Percentiles rank a stretch among this genome's conserved stretches.
These are phyloP conservation scores for Talaromyces rugulosus DNA, from an alignment of 2,329 filamentous ascomycete species.

Conservation along the genomic window DNA sequence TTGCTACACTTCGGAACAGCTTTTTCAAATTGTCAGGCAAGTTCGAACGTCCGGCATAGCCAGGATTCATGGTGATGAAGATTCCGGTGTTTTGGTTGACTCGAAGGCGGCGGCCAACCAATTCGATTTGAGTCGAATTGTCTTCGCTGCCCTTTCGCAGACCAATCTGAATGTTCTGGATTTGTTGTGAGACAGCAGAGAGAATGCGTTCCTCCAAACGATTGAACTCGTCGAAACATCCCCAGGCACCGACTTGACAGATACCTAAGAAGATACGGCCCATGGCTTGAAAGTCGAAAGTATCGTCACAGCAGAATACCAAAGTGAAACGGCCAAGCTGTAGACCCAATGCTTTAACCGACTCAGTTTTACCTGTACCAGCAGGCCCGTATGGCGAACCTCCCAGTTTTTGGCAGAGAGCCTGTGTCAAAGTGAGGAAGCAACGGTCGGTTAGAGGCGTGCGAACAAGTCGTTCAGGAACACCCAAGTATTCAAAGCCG, in stretches of 20 bases:
- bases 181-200: slow-evolving; percentile 96
- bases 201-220: slow-evolving; percentile 95
- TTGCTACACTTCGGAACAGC: slow-evolving; percentile 96
- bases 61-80: slow-evolving; percentile 99
- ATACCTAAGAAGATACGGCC: slow-evolving; percentile 98
- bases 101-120: slow-evolving; percentile 82
- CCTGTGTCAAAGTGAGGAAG: slow-evolving; percentile 96
- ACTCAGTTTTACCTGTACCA: slow-evolving; percentile 98
- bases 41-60: slow-evolving; percentile 96
- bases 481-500: slow-evolving; percentile 95
- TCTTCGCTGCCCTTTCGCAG: slow-evolving; percentile 80
- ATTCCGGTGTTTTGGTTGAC: slow-evolving; percentile 95
- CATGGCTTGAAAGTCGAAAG: slow-evolving; percentile 99
- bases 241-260: slow-evolving; percentile 98
- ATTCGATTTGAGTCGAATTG: slow-evolving; percentile 82
- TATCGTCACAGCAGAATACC: slow-evolving; percentile 99
- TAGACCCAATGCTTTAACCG: slow-evolving; percentile 93
- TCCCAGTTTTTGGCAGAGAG: slow-evolving; percentile 87
- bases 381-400: slow-evolving; percentile 96
- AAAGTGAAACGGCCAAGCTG: slow-evolving; percentile 96
- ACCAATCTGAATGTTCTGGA: slow-evolving; percentile 98
- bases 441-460: slow-evolving; percentile 97
- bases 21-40: slow-evolving; percentile 99
- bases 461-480: slow-evolving; percentile 90
- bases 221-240: slow-evolving; percentile 99